A percentile compares a stretch with the other conserved stretches of the same genome.
Conservation (phyloP, 768 basidiomycete species). For the Podaxis pistillaris region DNA sequence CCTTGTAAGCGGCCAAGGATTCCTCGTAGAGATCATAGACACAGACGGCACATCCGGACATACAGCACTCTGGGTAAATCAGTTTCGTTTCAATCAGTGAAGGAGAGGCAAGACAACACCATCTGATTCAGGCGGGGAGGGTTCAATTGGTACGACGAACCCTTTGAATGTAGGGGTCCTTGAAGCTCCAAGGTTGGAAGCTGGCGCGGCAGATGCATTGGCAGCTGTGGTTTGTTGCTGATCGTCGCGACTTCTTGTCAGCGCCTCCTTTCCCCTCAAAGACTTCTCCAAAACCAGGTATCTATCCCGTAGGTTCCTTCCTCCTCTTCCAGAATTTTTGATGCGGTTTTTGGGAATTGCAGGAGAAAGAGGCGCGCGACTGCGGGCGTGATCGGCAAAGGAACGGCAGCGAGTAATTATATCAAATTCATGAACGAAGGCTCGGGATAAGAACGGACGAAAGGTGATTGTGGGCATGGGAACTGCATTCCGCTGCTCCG, state of each 20-base stretch:
- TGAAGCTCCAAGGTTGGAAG: neutral
- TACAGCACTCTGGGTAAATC: slow-evolving; percentile 73
- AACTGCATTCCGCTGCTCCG: neutral
- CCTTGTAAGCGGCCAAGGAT: slow-evolving; percentile 59
- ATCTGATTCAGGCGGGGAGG: slow-evolving; percentile 62
- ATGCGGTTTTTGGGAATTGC: slow-evolving; percentile 1
- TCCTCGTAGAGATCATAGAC: slow-evolving; percentile 89
- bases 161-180: slow-evolving; percentile 43
- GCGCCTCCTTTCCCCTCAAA: slow-evolving; percentile 12
- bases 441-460: neutral
- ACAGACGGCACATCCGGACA: slow-evolving; percentile 93
- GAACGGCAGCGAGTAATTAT: neutral
- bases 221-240: neutral
- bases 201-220: neutral
- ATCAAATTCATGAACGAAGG: neutral
- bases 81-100: neutral
- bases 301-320: slow-evolving; percentile 10
- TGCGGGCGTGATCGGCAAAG: slow-evolving; percentile 2
- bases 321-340: neutral
- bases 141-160: slow-evolving; percentile 58
- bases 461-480: neutral
- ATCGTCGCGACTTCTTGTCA: slow-evolving; percentile 2
- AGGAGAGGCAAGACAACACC: slow-evolving; percentile 38
- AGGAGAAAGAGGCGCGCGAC: neutral
- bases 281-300: slow-evolving; percentile 8